These are phyloP conservation scores for Inga oerstediana DNA, from an alignment of 306 rosid genomes.

Conservation along the genomic window DNA sequence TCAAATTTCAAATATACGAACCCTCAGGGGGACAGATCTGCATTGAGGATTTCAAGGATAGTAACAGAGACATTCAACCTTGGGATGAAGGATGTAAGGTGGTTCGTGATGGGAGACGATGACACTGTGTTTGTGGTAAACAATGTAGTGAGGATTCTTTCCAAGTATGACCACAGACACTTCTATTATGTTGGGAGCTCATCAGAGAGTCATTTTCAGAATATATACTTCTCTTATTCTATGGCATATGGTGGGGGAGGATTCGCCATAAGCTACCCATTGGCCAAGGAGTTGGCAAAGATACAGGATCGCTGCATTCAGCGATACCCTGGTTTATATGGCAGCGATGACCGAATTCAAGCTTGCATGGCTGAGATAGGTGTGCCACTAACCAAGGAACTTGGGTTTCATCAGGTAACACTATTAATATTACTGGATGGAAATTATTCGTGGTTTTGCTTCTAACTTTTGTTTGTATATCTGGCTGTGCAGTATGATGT, in stretches of 20 bases:
- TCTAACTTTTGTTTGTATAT: not conserved
- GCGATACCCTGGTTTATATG: constrained; percentile 79
- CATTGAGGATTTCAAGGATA: constrained; percentile 81
- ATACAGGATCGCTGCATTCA: constrained; percentile 90
- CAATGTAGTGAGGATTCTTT: constrained; percentile 65
- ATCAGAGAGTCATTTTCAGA: constrained; percentile 89
- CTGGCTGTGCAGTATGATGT: constrained; percentile 79
- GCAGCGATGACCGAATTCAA: constrained; percentile 92
- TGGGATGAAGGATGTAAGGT: constrained; percentile 84
- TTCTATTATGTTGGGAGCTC: constrained; percentile 84
- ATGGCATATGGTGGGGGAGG: constrained; percentile 98
- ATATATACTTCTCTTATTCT: constrained; percentile 77
- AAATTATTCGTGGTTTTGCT: not conserved
- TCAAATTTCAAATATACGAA: constrained; percentile 61
- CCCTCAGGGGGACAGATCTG: constrained; percentile 77
- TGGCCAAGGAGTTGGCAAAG: constrained; percentile 74
- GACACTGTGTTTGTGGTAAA: constrained; percentile 83
- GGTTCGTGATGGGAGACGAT: constrained; percentile 97
- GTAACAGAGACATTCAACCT: constrained; percentile 81
- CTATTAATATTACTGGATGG: not conserved
- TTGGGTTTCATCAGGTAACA: constrained; percentile 92
- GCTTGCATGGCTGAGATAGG: constrained; percentile 97
- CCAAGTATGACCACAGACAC: constrained; percentile 74
- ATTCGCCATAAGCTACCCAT: constrained; percentile 87
- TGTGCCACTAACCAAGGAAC: constrained; percentile 83